Percentiles rank a stretch among this genome's conserved stretches.
phyloP scores from a whole-genome alignment of 768 basidiomycete genomes.

The Xerocomus potaroensis region DNA sequence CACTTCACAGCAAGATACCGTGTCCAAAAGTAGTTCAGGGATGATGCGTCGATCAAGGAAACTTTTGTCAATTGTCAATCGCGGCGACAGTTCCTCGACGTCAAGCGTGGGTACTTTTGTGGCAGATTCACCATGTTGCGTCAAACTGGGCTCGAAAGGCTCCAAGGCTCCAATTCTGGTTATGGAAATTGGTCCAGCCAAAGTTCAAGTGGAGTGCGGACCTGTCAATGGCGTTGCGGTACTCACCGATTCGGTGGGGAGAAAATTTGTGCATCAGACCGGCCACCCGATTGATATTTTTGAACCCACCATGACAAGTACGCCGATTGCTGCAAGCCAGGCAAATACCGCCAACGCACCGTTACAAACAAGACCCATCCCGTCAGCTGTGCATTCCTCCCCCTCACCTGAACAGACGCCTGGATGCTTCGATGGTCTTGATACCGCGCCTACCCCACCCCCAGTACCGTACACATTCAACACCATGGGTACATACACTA shows the following conservation, averaged over 20 bases:
- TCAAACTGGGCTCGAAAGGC: slow-evolving; percentile 7
- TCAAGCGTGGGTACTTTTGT: slow-evolving; percentile 24
- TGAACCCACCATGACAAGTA: slow-evolving; percentile 15
- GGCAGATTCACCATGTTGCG: slow-evolving; percentile 17
- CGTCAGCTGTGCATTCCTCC: not conserved
- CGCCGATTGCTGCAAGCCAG: slow-evolving; percentile 7
- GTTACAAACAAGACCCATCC: not conserved
- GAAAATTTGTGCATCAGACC: too few species aligned
- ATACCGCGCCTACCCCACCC: slow-evolving; percentile 5
- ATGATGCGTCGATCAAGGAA: slow-evolving; percentile 3
- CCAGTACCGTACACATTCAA: slow-evolving; percentile 4
- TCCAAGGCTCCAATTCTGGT: slow-evolving; percentile 8
- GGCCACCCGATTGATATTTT: slow-evolving; percentile 3
- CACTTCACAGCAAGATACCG: slow-evolving; percentile 1
- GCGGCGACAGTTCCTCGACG: slow-evolving; percentile 13
- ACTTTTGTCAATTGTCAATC: slow-evolving; percentile 5
- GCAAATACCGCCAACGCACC: not conserved
- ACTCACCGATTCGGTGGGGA: too few species aligned
- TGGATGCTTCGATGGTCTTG: not conserved
- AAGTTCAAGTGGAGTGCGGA: not conserved
- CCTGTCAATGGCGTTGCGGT: too few species aligned
- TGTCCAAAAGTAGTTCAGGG: not conserved
- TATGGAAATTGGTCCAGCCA: not conserved
- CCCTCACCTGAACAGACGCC: not conserved
- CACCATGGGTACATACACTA: slow-evolving; percentile 2